A percentile compares a stretch with the other conserved stretches of the same genome.
These are phyloP conservation scores for Xylaria sp. DNA, from an alignment of 2,329 filamentous ascomycete genomes.

Conservation along the genomic window DNA sequence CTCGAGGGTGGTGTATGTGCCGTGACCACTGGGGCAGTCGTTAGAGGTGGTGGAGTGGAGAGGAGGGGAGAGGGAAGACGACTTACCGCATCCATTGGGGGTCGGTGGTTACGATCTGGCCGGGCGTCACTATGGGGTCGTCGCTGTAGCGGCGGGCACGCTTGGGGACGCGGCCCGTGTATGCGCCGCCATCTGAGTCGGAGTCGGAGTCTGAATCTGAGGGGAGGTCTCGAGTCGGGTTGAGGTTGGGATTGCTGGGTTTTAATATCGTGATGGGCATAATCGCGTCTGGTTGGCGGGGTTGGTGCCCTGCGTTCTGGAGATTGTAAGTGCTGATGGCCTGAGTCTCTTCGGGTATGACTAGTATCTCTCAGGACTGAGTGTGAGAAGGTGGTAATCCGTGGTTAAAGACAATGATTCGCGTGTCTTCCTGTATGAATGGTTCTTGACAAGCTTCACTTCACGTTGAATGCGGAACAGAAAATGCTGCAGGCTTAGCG, in stretches of 20 bases:
- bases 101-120: conserved; percentile 81
- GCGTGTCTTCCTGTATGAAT: background rate
- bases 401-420: background rate
- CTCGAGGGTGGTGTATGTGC: conserved; percentile 67
- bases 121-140: conserved; percentile 72
- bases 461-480: background rate
- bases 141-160: conserved; percentile 32
- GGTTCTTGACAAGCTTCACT: background rate
- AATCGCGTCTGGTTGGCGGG: conserved; percentile 6
- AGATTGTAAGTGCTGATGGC: background rate
- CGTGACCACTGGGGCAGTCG: conserved; percentile 64
- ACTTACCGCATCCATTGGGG: conserved; percentile 88
- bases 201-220: conserved; percentile 27
- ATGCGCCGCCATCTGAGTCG: conserved; percentile 41
- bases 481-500: conserved; percentile 11
- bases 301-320: background rate
- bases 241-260: conserved; percentile 20
- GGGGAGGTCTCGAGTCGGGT: conserved; percentile 9
- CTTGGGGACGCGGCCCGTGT: conserved; percentile 40
- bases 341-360: background rate
- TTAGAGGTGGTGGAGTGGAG: too few relatives aligned
- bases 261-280: conserved; percentile 36
- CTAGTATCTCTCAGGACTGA: background rate
- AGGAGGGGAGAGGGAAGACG: background rate
- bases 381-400: background rate